A percentile compares a stretch with the other conserved stretches of the same genome.
Conservation (phyloP, 257 asterid genomes). For the Orobanche coerulescens region DNA sequence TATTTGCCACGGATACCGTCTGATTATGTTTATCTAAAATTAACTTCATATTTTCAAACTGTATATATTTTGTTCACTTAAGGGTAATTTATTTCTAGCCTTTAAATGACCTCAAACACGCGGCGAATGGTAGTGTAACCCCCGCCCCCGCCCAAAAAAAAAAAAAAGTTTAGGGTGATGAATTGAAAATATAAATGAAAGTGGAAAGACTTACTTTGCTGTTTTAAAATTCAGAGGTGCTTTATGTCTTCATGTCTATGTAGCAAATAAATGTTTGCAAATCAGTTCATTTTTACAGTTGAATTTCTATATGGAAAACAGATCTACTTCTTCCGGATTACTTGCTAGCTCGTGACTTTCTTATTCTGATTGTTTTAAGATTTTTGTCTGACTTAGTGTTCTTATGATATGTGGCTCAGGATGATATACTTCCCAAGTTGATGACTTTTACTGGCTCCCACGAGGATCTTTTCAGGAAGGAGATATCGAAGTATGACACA, state of each 20-base stretch:
- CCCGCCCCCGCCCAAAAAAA: not conserved
- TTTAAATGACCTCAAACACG: not conserved
- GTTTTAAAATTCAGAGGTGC: not conserved
- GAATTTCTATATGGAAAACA: not conserved
- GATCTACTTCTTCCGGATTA: not conserved
- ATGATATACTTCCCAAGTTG: constrained; percentile 89
- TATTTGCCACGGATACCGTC: constrained; percentile 4
- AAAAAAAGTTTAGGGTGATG: not conserved
- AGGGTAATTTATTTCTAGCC: not conserved
- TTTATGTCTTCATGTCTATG: not conserved
- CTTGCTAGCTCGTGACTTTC: not conserved
- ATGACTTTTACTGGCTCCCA: constrained; percentile 85
- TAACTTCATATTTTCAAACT: constrained; percentile 1
- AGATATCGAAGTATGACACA: constrained; percentile 73
- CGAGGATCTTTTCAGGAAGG: constrained; percentile 92
- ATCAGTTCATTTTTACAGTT: constrained; percentile 7
- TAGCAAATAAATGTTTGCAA: constrained; percentile 3
- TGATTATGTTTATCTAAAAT: constrained; percentile 6
- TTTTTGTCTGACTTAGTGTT: constrained; percentile 17
- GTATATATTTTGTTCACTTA: not conserved
- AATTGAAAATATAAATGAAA: not conserved
- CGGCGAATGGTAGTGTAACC: constrained; percentile 1
- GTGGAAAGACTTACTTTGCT: constrained; percentile 1
- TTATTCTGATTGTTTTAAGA: constrained; percentile 10
- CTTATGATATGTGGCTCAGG: constrained; percentile 46